A percentile compares a stretch with the other conserved stretches of the same genome.
These are phyloP conservation scores for Tubosaeta sp. DNA, from an alignment of 768 basidiomycete species.

Conservation along the genomic window DNA sequence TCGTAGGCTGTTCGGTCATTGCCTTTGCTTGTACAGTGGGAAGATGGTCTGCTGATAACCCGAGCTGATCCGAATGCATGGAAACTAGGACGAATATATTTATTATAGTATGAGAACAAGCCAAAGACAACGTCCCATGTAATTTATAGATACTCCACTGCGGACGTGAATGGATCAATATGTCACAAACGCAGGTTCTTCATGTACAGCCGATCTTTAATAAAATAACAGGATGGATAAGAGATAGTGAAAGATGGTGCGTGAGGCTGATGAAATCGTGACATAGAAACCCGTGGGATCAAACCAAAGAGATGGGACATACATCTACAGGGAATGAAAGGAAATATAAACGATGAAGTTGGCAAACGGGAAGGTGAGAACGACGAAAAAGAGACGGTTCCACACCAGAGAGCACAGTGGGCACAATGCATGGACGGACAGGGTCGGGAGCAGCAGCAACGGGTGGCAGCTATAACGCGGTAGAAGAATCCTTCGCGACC, in stretches of 20 bases:
- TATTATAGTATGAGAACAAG: slow-evolving; percentile 3
- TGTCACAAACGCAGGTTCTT: slow-evolving; percentile 2
- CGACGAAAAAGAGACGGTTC: not conserved
- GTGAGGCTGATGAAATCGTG: too few relatives aligned
- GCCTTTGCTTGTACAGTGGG: slow-evolving; percentile 1
- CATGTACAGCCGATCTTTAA: slow-evolving; percentile 9
- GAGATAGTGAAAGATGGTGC: slow-evolving; percentile 13
- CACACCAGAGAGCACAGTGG: not conserved
- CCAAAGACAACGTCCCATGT: not conserved
- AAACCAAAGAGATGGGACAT: not conserved
- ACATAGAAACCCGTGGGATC: not conserved
- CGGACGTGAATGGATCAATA: slow-evolving; percentile 1
- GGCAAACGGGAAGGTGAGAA: not conserved
- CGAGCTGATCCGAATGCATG: not conserved
- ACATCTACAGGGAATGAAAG: slow-evolving; percentile 10
- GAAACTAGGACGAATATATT: not conserved
- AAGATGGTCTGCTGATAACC: not conserved
- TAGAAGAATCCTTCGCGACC: slow-evolving; percentile 1
- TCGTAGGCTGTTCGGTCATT: slow-evolving; percentile 42
- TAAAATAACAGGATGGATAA: slow-evolving; percentile 1
- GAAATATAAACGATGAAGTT: not conserved
- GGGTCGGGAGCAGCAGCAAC: not conserved
- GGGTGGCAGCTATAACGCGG: not conserved
- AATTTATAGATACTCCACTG: not conserved
- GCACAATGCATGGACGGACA: not conserved